Base-by-base conservation (phyloP, 2,329 filamentous ascomycete species). In the Colletotrichum graminicola region DNA sequence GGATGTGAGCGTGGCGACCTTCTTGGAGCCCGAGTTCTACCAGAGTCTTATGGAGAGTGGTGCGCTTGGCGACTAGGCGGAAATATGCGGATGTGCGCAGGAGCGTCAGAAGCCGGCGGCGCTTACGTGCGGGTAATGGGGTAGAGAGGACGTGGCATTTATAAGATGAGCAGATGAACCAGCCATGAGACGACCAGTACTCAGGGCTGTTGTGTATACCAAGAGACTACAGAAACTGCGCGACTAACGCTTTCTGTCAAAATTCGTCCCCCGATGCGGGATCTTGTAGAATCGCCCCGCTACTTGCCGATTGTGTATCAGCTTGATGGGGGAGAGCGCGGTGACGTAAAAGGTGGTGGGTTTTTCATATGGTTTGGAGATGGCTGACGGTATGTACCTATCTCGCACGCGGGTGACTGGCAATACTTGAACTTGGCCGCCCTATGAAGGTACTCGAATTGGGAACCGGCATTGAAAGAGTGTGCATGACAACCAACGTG, bases 1-100 rank as follows among this genome's bases (percentile, higher is more conserved):
- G 85, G 96, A 98, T 80, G 94, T 98, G 51, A 95, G 93, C 39
- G 94, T 98, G 67, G 94, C 94, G 80, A 98, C 97, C 79, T 99
- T 98, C 83, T 84, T 99, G 74, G 96, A 99, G 84, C 94, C 94
- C 1, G 96, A 98, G 80, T 90, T 98, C 73, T 97, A 97, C 84
- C 91, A 92, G 80, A 93, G 90, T 75, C 83, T 98, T 78, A 93
- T 94, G 83, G 94, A 97, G 82, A 96, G 93, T 76, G 95, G 95
- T 2, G 91, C 97, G 75, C 83, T 98, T 74, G 94, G 94, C 32
- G 85, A 86, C 56, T 72, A 34, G 64, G 49, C 23, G n/a, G 23
- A 49, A 32, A 23, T 36, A 23, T 6, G n/a, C 21, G 34, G 26
- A 26, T 26, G 36, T 45, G 32, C 39, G 62, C 26, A 34, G 52